These are phyloP conservation scores for Cyclanthera cordifolia DNA, from an alignment of 306 rosid genomes.

Conservation along the genomic window DNA sequence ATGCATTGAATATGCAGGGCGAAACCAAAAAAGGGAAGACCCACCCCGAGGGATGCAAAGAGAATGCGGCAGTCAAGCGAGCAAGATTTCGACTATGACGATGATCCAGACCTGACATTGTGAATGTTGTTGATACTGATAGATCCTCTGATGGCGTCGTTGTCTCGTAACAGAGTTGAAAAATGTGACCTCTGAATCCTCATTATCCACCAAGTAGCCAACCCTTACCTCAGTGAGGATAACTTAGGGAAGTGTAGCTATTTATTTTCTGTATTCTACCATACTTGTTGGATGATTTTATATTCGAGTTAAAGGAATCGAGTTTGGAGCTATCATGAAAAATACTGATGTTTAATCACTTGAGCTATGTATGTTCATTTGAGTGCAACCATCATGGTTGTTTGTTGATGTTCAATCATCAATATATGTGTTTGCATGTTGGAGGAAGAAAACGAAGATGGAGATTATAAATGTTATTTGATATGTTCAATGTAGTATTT, in stretches of 20 bases:
- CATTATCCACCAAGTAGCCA: neutral
- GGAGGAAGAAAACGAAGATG: no score
- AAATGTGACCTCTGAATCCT: neutral
- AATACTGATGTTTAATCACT: no score
- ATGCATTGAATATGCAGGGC: slow-evolving; percentile 51
- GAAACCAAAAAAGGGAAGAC: slow-evolving; percentile 96
- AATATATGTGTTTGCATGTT: no score
- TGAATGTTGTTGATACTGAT: slow-evolving; percentile 13
- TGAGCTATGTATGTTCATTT: neutral
- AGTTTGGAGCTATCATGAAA: neutral
- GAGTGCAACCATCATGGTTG: no score
- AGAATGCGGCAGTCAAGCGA: slow-evolving; percentile 70
- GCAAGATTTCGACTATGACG: slow-evolving; percentile 94
- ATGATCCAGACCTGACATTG: slow-evolving; percentile 74
- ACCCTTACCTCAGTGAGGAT: no score
- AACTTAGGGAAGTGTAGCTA: no score
- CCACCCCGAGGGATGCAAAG: slow-evolving; percentile 72
- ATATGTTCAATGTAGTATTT: no score
- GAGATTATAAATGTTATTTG: no score
- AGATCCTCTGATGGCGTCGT: neutral
- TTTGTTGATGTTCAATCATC: no score
- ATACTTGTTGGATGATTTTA: neutral
- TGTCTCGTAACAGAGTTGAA: neutral
- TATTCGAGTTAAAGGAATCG: neutral
- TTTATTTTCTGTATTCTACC: neutral